Evolutionary conservation across 1,284 basidiomycete genomes (phyloP), one percentile per base, ranked within the genome.

Genomic region (Trichosporon ovoides): DNA sequence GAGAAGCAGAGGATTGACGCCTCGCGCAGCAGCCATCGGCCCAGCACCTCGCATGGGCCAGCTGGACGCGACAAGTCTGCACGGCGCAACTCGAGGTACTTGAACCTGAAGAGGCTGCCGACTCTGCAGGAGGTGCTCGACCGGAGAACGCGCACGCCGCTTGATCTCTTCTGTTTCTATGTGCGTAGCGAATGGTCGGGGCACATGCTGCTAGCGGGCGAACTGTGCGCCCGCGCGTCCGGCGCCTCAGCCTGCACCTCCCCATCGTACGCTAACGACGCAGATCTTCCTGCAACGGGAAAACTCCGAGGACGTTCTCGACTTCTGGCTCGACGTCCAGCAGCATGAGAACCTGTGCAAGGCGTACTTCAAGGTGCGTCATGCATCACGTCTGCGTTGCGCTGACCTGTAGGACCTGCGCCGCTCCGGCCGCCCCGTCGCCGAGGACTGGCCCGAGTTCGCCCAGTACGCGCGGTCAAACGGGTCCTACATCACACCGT

Each of bases 321-420:
- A 98, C 77, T 98, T 98, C 70, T 98, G 94, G 94, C 85, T 98
- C 34, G 95, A 98, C 72, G 95, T 98, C 2, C 92, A 97, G 70
- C 95, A 98, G 79, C 95, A 98, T 75, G 96, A 98, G 80, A 97
- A 97, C 74, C 84, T 98, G 43, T 98, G 94, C 78, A 84, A 93
- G 60, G 95, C 94, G 7, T 98, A 97, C 78, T 97, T 98, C 84
- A 96, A 97, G 70, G 77, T 76, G 53, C 13, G 19, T 24, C 18
- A 28, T 2, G 7, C 28, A 5, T 9, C 14, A 28, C 5, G 3
- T 28, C 12, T 13, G 20, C 13, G 37, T 18, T 2, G 28, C n/a
- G 52, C 61, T 64, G 40, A 63, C 57, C 7, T 2, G 13, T 55
- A 77, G 81, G 95, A 98, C 75, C 83, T 98, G 61, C 87, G 90